These are phyloP conservation scores for Umbelopsis sp. DNA, from an alignment of 371 early-diverging fungal genomes.

Conservation along the genomic window DNA sequence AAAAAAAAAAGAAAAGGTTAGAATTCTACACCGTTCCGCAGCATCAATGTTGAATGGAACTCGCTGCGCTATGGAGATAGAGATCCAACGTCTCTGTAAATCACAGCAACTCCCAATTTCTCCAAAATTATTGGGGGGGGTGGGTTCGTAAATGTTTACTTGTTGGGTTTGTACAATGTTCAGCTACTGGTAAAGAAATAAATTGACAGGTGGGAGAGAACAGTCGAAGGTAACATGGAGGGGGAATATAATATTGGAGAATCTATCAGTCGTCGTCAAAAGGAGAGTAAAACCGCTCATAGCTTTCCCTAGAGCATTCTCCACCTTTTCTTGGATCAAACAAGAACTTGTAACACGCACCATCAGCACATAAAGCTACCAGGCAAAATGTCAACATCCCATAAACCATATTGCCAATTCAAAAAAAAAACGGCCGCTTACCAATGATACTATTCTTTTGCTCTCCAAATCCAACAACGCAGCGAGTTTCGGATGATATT, in stretches of 20 bases:
- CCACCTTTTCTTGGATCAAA: conserved; percentile 86
- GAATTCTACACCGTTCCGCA: too few relatives aligned
- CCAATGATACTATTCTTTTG: conserved; percentile 75
- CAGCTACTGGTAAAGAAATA: conserved; percentile 7
- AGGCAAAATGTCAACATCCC: background rate
- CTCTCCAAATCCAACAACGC: conserved; percentile 81
- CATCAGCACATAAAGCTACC: conserved; percentile 83
- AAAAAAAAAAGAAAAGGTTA: too few relatives aligned
- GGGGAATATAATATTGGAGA: background rate
- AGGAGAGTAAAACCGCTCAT: conserved; percentile 51
- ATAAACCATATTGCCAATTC: background rate
- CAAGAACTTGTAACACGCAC: conserved; percentile 81
- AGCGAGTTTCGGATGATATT: conserved; percentile 77
- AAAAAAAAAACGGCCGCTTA: conserved; percentile 25
- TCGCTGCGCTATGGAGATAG: too few relatives aligned
- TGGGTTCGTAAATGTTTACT: background rate
- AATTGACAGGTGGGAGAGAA: background rate
- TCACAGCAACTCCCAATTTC: too few relatives aligned
- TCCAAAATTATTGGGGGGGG: too few relatives aligned
- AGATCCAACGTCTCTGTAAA: too few relatives aligned
- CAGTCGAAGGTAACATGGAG: background rate
- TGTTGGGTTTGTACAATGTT: conserved; percentile 7
- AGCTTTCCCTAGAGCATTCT: conserved; percentile 71
- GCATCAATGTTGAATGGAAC: too few relatives aligned
- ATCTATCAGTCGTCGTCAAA: conserved; percentile 9